phyloP scores from a whole-genome alignment of 2,329 filamentous ascomycete genomes.

The Dactylellina sp. region DNA sequence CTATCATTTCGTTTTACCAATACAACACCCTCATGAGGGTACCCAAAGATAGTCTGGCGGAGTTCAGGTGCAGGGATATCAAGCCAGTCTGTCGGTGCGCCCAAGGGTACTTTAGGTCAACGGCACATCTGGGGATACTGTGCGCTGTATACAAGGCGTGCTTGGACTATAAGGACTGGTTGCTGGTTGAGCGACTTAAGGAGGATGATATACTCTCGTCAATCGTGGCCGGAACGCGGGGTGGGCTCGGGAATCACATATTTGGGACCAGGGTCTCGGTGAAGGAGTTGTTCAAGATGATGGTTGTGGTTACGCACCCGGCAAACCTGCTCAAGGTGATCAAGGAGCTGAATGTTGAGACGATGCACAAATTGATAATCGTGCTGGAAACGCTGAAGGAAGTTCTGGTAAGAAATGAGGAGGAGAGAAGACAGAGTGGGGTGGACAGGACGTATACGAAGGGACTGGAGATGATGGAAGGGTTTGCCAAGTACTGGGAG shows the following conservation, averaged over 20 bases:
- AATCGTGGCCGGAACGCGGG: slow-evolving; percentile 23
- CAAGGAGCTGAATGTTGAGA: slow-evolving; percentile 18
- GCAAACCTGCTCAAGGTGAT: slow-evolving; percentile 49
- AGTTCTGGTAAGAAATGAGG: slow-evolving; percentile 34
- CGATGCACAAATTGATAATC: slow-evolving; percentile 23
- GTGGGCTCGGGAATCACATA: slow-evolving; percentile 49
- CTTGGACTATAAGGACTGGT: slow-evolving; percentile 25
- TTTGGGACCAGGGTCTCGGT: slow-evolving; percentile 39
- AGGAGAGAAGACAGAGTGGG: slow-evolving; percentile 41
- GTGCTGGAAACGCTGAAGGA: slow-evolving; percentile 50
- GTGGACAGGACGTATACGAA: slow-evolving; percentile 51
- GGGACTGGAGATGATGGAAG: slow-evolving; percentile 55
- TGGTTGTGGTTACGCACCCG: slow-evolving; percentile 45
- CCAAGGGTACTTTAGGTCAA: slow-evolving; percentile 51
- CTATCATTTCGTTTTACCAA: slow-evolving; percentile 50
- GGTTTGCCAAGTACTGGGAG: slow-evolving; percentile 51
- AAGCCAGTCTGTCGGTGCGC: slow-evolving; percentile 49
- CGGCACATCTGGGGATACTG: slow-evolving; percentile 51
- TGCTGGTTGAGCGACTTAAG: not conserved
- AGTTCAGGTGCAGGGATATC: slow-evolving; percentile 33
- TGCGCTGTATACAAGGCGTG: slow-evolving; percentile 52
- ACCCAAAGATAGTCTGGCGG: slow-evolving; percentile 38
- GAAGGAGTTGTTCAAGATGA: slow-evolving; percentile 53
- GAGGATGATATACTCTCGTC: slow-evolving; percentile 9
- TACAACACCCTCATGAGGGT: slow-evolving; percentile 45